Evolutionary conservation across 306 rosid genomes (phyloP).

Genomic region (Glycine tomentella): DNA sequence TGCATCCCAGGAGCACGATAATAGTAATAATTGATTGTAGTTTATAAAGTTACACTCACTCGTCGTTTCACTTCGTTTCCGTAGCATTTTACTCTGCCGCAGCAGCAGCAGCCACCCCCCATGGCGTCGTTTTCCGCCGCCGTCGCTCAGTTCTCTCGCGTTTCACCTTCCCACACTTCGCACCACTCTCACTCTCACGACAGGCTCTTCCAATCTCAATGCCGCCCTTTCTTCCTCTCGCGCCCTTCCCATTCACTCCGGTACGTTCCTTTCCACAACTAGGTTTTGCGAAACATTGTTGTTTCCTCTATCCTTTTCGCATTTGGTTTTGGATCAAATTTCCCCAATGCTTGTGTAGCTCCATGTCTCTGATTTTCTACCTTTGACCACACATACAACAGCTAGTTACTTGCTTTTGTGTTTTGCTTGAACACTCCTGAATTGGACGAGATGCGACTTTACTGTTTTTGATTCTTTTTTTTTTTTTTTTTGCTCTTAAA

Average conservation of each 20-base stretch:
- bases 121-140: conserved; percentile 58
- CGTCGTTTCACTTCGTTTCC: too few relatives aligned
- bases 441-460: too few relatives aligned
- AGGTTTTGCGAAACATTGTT: neutral
- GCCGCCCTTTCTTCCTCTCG: conserved; percentile 44
- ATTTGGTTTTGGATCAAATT: neutral
- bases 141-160: conserved; percentile 45
- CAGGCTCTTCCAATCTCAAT: conserved; percentile 48
- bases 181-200: neutral
- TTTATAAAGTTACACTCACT: too few relatives aligned
- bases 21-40: neutral
- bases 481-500: too few relatives aligned
- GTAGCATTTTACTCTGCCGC: too few relatives aligned
- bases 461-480: too few relatives aligned
- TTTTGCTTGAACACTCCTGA: neutral
- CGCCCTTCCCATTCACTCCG: conserved; percentile 47
- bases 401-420: neutral
- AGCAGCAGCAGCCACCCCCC: neutral
- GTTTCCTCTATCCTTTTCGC: neutral
- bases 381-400: too few relatives aligned
- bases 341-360: neutral
- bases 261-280: conserved; percentile 33
- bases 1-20: neutral
- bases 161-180: conserved; percentile 30
- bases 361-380: neutral